phyloP scores from a whole-genome alignment of 495 filamentous ascomycete genomes.

The Tuber borchii region DNA sequence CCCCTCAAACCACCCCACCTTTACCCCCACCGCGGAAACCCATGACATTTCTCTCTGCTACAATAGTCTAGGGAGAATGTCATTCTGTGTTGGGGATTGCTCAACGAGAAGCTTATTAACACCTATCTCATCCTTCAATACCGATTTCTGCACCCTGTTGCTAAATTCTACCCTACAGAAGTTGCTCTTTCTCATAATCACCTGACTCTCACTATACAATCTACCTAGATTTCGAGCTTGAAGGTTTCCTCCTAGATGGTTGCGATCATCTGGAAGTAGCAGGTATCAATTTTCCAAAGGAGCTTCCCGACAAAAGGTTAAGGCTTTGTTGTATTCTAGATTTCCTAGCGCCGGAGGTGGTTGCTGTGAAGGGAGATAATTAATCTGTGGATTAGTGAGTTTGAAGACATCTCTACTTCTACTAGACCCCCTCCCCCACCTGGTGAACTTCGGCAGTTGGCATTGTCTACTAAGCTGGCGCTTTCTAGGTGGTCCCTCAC shows the following conservation, averaged over 20 bases:
- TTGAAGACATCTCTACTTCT: slow-evolving; percentile 5
- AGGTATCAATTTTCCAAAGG: slow-evolving; percentile 97
- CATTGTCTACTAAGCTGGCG: slow-evolving; percentile 9
- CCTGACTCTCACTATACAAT: slow-evolving; percentile 86
- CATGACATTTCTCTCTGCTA: slow-evolving; percentile 47
- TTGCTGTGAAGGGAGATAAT: slow-evolving; percentile 95
- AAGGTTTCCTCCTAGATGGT: slow-evolving; percentile 88
- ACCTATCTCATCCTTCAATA: slow-evolving; percentile 44
- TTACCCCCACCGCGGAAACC: slow-evolving; percentile 42
- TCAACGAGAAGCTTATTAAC: no score
- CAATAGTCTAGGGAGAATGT: slow-evolving; percentile 93
- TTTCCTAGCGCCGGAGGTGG: slow-evolving; percentile 94
- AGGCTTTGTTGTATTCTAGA: slow-evolving; percentile 96
- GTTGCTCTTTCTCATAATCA: slow-evolving; percentile 93
- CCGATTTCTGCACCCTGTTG: slow-evolving; percentile 97
- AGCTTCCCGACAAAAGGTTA: slow-evolving; percentile 99
- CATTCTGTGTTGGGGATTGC: slow-evolving; percentile 14
- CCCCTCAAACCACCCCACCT: slow-evolving; percentile 38
- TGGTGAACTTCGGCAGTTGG: no score
- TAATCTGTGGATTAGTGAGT: slow-evolving; percentile 97
- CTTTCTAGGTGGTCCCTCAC: slow-evolving; percentile 85
- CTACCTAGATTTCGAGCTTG: slow-evolving; percentile 93
- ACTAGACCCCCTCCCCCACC: slow-evolving; percentile 10
- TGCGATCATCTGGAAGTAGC: slow-evolving; percentile 98
- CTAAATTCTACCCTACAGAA: slow-evolving; percentile 97